phyloP scores from a whole-genome alignment of 768 basidiomycete genomes.

The Coprinopsis cinerea region DNA sequence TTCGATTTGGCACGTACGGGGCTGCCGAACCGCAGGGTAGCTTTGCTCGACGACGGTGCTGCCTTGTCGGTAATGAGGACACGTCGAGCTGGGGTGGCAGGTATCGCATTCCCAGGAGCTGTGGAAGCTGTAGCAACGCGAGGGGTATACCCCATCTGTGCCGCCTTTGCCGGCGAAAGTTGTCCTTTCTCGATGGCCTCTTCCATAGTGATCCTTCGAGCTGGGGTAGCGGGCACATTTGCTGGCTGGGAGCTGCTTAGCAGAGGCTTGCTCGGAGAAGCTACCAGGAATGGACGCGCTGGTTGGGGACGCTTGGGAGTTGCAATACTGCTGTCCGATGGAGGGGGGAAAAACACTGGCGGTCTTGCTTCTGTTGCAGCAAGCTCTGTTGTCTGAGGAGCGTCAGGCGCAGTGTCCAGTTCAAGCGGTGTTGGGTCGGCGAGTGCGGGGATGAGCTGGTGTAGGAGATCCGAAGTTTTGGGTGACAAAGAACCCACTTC shows the following conservation, averaged over 20 bases:
- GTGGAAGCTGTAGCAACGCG: conserved; percentile 15
- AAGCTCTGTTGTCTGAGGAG: not conserved
- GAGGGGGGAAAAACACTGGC: conserved; percentile 18
- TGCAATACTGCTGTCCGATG: conserved; percentile 16
- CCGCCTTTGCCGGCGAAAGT: conserved; percentile 42
- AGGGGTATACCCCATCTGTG: conserved; percentile 27
- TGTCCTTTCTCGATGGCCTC: conserved; percentile 46
- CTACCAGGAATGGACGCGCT: conserved; percentile 20
- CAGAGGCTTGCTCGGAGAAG: conserved; percentile 26
- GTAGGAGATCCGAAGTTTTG: conserved; percentile 34
- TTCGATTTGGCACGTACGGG: conserved; percentile 8
- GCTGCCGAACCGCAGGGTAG: conserved; percentile 1
- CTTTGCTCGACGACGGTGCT: conserved; percentile 12
- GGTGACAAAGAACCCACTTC: conserved; percentile 59
- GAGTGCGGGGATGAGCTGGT: conserved; percentile 18
- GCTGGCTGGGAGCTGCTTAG: conserved; percentile 23
- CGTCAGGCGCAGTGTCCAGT: not conserved
- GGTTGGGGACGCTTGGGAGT: conserved; percentile 23
- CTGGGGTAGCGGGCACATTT: conserved; percentile 50
- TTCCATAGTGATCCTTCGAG: conserved; percentile 54
- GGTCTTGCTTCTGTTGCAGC: conserved; percentile 2
- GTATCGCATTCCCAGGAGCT: not conserved
- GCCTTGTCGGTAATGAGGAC: conserved; percentile 18
- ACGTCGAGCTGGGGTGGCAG: conserved; percentile 21
- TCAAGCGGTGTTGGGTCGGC: conserved; percentile 7